A percentile compares a stretch with the other conserved stretches of the same genome.
These are phyloP conservation scores for Globisporangium barbulae DNA, from an alignment of 352 stramenopile genomes.

Conservation along the genomic window DNA sequence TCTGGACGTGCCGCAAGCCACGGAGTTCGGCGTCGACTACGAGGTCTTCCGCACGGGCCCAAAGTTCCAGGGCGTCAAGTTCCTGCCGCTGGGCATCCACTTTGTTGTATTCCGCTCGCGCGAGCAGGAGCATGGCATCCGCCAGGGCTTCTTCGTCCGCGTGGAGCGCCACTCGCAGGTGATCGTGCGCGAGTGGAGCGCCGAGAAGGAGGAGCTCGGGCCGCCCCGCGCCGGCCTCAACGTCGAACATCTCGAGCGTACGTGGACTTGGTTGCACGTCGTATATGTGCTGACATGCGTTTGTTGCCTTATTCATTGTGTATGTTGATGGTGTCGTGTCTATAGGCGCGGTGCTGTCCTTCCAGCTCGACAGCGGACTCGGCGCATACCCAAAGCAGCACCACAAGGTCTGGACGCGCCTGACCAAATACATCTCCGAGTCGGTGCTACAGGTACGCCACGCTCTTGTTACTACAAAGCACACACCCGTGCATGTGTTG, in stretches of 20 bases:
- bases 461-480: not conserved
- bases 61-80: conserved; percentile 85
- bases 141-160: conserved; percentile 80
- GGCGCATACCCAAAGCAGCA: conserved; percentile 81
- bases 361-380: conserved; percentile 78
- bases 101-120: conserved; percentile 79
- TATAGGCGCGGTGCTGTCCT: conserved; percentile 59
- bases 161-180: conserved; percentile 60
- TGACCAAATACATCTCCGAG: conserved; percentile 66
- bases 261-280: conserved; percentile 6
- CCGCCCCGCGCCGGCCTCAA: conserved; percentile 52
- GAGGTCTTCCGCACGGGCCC: conserved; percentile 77
- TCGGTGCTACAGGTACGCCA: conserved; percentile 53
- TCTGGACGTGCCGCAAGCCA: conserved; percentile 70
- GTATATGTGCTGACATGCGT: not conserved
- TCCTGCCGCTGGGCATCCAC: conserved; percentile 75
- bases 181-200: conserved; percentile 72
- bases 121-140: conserved; percentile 77
- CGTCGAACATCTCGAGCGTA: conserved; percentile 69
- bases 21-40: conserved; percentile 86
- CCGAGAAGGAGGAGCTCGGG: conserved; percentile 73
- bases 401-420: conserved; percentile 58
- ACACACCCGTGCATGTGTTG: no score
- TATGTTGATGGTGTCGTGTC: not conserved
- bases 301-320: not conserved